Percentiles rank a stretch among this genome's conserved stretches.
These are phyloP conservation scores for Houttuynia cordata DNA, from an alignment of 164 flowering plant species.

Conservation along the genomic window DNA sequence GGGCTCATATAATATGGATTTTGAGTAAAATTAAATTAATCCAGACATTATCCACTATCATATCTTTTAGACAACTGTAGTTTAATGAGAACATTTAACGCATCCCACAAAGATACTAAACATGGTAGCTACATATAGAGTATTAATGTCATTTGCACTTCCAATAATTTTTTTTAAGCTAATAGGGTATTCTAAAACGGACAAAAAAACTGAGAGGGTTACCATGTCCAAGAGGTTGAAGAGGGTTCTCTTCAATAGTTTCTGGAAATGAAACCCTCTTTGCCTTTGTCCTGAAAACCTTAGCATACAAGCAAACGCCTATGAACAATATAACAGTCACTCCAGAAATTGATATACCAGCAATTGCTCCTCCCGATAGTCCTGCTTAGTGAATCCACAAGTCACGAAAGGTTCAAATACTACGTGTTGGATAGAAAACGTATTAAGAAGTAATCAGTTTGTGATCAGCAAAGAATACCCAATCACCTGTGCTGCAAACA, in stretches of 20 bases:
- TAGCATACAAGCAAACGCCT: constrained; percentile 25
- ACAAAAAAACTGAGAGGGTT: neutral
- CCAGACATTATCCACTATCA: too few species aligned
- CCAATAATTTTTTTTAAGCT: neutral
- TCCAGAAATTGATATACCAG: constrained; percentile 48
- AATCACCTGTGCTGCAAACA: constrained; percentile 48
- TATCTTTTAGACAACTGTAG: too few species aligned
- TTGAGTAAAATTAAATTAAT: too few species aligned
- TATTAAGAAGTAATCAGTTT: neutral
- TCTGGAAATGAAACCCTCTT: constrained; percentile 21
- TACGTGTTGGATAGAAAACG: neutral
- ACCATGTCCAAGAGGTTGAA: constrained; percentile 9
- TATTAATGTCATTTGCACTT: neutral
- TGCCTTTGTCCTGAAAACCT: constrained; percentile 30
- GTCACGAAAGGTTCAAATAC: neutral
- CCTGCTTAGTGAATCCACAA: constrained; percentile 31
- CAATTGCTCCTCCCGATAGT: constrained; percentile 42
- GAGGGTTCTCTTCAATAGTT: constrained; percentile 17
- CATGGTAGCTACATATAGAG: too few species aligned
- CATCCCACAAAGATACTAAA: too few species aligned
- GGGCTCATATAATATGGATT: too few species aligned
- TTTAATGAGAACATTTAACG: too few species aligned
- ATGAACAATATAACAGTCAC: constrained; percentile 22
- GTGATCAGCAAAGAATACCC: constrained; percentile 10
- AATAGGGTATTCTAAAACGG: neutral